Evolutionary conservation across 306 rosid genomes (phyloP), one percentile per base, ranked within the genome.

Genomic region (Biancaea sappan): DNA sequence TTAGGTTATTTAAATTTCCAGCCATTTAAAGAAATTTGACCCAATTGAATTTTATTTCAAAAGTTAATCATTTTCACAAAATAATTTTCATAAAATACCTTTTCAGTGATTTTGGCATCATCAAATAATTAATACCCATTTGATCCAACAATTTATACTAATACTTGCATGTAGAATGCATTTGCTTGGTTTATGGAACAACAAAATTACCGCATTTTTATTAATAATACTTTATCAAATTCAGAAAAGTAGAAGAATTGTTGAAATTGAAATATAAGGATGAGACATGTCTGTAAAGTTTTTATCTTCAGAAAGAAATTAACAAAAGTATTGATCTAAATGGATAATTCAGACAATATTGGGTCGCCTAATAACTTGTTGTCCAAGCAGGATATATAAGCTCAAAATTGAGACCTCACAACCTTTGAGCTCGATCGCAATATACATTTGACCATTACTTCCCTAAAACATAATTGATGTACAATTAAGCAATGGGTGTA

Each of bases 221-320:
- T 8, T 26, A n/a, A 26, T 21, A 8, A 66, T 7, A 8, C 38
- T 3, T 22, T 3, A 46, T 22, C 38, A 25, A 8, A 25, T 16
- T 14, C 40, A 46, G 11, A 46, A 66, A 28, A 46, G 25, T 26
- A 26, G 52, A 22, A 5, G 15, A 26, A 25, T 66, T 25, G 57
- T 66, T 66, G 71, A 43, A 15, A n/a, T 43, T 43, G 50, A 59
- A 60, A 44, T 44, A n/a, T 8, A 37, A 66, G 38, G 21, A 15
- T 66, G 22, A 28, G 37, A 65, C n/a, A n/a, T 22, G 16, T 25
- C 52, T 64, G 2, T 35, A 40, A 26, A 38, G 25, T 25, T 18
- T 24, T 46, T 16, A 9, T 19, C 5, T 66, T 25, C 2, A 8
- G 35, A 66, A 60, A n/a, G n/a, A n/a, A n/a, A n/a, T n/a, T n/a